Evolutionary conservation across 176 grass and related monocot species (phyloP).

Genomic region (Carex pumila): DNA sequence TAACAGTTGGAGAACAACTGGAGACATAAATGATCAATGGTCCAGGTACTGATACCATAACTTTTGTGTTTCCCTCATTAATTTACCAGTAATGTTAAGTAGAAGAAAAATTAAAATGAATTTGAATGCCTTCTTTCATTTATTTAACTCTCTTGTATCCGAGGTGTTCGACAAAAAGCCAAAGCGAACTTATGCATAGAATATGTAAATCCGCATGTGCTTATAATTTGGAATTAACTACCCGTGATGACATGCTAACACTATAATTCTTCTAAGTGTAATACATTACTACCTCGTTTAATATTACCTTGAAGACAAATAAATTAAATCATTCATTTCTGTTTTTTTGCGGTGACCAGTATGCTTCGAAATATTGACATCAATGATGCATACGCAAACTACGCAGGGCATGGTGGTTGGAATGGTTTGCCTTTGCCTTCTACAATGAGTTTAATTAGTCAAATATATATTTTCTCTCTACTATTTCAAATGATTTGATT

Average conservation of each 20-base stretch:
- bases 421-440: slow-evolving; percentile 33
- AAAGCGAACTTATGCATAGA: background rate
- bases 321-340: background rate
- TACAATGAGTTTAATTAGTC: background rate
- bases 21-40: slow-evolving; percentile 61
- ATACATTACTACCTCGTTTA: background rate
- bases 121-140: background rate
- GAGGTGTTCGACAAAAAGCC: no score
- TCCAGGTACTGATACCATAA: slow-evolving; percentile 22
- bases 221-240: background rate
- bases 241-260: no score
- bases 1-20: slow-evolving; percentile 74
- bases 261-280: background rate
- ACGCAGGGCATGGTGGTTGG: slow-evolving; percentile 59
- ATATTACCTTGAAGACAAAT: background rate
- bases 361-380: slow-evolving; percentile 45
- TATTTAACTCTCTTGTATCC: no score
- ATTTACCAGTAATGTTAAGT: background rate
- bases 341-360: slow-evolving; percentile 20
- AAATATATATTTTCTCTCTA: background rate
- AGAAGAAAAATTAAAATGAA: background rate
- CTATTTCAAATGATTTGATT: background rate
- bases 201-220: background rate
- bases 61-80: background rate
- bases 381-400: slow-evolving; percentile 46